These are phyloP conservation scores for Posidonia australis DNA, from an alignment of 106 monocot species.

Conservation along the genomic window DNA sequence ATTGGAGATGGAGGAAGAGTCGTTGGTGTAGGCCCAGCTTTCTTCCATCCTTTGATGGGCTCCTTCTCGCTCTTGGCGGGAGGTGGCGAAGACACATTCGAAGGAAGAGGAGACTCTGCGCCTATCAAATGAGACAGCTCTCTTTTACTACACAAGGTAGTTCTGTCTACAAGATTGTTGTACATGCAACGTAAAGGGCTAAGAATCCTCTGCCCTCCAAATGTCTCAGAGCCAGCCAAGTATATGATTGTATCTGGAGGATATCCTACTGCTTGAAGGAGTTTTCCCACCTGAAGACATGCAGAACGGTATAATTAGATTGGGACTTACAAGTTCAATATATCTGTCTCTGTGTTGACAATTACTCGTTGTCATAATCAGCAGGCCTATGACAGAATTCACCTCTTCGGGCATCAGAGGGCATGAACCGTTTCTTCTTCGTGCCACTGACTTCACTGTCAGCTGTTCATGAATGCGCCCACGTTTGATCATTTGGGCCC, in stretches of 20 bases:
- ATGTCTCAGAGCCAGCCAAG: conserved; percentile 74
- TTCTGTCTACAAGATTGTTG: conserved; percentile 59
- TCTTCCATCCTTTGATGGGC: conserved; percentile 59
- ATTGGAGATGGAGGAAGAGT: conserved; percentile 84
- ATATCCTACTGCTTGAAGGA: conserved; percentile 71
- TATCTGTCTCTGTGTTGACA: too few relatives aligned
- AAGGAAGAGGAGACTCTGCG: conserved; percentile 46
- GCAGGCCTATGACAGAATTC: too few relatives aligned
- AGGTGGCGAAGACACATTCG: conserved; percentile 15
- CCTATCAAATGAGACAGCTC: conserved; percentile 46
- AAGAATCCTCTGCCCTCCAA: conserved; percentile 70
- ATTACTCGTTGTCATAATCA: too few relatives aligned
- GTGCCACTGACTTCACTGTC: conserved; percentile 45
- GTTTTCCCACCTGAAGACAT: conserved; percentile 60
- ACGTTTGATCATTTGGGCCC: conserved; percentile 68
- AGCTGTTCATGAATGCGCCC: conserved; percentile 57
- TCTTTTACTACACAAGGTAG: conserved; percentile 51
- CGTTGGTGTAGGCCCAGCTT: conserved; percentile 54
- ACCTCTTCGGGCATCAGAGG: conserved; percentile 98
- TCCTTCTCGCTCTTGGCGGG: conserved; percentile 40
- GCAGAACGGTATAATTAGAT: background rate
- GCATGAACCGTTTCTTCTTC: conserved; percentile 66
- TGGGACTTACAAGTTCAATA: too few relatives aligned
- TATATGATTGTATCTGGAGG: conserved; percentile 65
- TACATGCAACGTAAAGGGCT: conserved; percentile 71